Conservation (phyloP, 1,139 yeast genomes). For the Suhomyces bribrorum region DNA sequence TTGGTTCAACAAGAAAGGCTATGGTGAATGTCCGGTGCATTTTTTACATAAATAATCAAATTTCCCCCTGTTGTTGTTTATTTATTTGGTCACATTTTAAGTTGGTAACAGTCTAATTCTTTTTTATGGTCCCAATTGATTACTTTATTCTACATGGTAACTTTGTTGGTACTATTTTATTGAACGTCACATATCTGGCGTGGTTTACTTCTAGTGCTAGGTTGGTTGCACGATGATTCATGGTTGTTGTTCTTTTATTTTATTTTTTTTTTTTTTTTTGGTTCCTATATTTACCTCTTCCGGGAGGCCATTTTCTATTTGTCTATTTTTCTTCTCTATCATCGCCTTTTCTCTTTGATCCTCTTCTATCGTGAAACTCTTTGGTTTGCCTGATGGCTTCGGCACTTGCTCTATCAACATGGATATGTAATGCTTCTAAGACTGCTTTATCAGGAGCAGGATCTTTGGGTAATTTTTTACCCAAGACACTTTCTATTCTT, state of each 20-base stretch:
- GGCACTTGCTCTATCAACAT: slow-evolving; percentile 90
- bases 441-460: slow-evolving; percentile 72
- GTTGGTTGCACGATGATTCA: neutral
- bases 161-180: neutral
- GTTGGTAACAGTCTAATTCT: neutral
- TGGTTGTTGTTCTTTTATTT: too few relatives aligned
- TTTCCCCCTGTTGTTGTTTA: neutral
- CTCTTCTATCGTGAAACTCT: slow-evolving; percentile 57
- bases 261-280: too few relatives aligned
- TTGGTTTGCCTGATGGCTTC: slow-evolving; percentile 87
- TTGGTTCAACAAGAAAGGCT: slow-evolving; percentile 88
- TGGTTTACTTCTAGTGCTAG: neutral
- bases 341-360: slow-evolving; percentile 20
- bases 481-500: slow-evolving; percentile 85
- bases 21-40: slow-evolving; percentile 86
- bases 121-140: too few relatives aligned
- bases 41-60: slow-evolving; percentile 39
- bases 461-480: slow-evolving; percentile 79
- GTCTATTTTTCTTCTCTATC: slow-evolving; percentile 24
- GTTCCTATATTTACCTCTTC: neutral
- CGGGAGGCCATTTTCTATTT: neutral
- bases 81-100: neutral
- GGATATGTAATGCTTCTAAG: slow-evolving; percentile 75
- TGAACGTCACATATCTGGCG: too few relatives aligned
- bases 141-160: neutral